Percentiles rank a stretch among this genome's conserved stretches.
Conservation (phyloP, 768 basidiomycete genomes). For the Collybia sp. region DNA sequence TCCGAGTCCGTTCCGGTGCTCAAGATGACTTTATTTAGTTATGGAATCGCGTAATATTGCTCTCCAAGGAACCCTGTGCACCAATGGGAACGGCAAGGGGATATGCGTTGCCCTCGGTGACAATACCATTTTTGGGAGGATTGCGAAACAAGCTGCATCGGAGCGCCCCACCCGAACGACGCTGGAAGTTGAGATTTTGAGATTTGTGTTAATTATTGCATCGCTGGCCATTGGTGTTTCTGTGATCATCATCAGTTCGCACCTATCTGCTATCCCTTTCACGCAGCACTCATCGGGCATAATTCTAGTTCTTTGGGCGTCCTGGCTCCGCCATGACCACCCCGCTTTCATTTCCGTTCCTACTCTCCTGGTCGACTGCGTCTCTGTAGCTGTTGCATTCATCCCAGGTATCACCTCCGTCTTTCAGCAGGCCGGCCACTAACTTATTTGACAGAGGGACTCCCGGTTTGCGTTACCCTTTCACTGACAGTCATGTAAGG, state of each 20-base stretch:
- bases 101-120: slow-evolving; percentile 47
- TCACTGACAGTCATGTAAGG: slow-evolving; percentile 39
- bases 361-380: slow-evolving; percentile 46
- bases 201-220: slow-evolving; percentile 50
- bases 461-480: slow-evolving; percentile 41
- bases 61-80: slow-evolving; percentile 50
- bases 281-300: neutral
- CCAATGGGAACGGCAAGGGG: slow-evolving; percentile 43
- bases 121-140: slow-evolving; percentile 40
- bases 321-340: slow-evolving; percentile 32
- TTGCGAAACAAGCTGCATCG: slow-evolving; percentile 31
- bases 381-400: slow-evolving; percentile 44
- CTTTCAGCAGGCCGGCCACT: neutral
- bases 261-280: slow-evolving; percentile 2
- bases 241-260: slow-evolving; percentile 44
- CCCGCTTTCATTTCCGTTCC: slow-evolving; percentile 46
- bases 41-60: slow-evolving; percentile 53
- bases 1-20: neutral
- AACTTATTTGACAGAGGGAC: slow-evolving; percentile 17
- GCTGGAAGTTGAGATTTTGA: slow-evolving; percentile 48
- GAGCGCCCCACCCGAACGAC: slow-evolving; percentile 36
- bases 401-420: slow-evolving; percentile 28
- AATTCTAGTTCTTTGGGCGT: slow-evolving; percentile 12
- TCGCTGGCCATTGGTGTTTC: slow-evolving; percentile 37
- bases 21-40: slow-evolving; percentile 14